A percentile compares a stretch with the other conserved stretches of the same genome.
Conservation (phyloP, 768 basidiomycete species). For the Mycena albidolilacea region DNA sequence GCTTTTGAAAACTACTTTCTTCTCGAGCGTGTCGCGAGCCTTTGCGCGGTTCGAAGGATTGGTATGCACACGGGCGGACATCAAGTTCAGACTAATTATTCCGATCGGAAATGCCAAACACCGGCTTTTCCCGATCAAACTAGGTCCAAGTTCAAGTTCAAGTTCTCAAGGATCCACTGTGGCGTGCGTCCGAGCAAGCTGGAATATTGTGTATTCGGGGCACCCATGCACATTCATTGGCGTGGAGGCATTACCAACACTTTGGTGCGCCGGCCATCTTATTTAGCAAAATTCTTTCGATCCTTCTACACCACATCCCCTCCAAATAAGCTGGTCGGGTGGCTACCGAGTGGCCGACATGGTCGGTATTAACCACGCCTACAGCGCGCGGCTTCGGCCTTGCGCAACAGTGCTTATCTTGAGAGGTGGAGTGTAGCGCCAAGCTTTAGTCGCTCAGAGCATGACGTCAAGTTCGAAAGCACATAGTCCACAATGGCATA, state of each 20-base stretch:
- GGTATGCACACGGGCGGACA: constrained; percentile 70
- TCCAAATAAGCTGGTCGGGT: not conserved
- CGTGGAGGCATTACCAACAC: not conserved
- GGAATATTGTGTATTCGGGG: not conserved
- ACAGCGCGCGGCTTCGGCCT: constrained; percentile 1
- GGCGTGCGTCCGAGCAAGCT: not conserved
- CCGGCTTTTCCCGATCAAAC: not conserved
- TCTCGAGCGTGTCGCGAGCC: constrained; percentile 61
- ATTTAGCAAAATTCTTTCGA: not conserved
- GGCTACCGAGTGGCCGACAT: not conserved
- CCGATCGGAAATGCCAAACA: not conserved
- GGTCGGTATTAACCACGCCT: constrained; percentile 16
- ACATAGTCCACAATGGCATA: not conserved
- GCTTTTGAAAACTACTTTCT: constrained; percentile 76
- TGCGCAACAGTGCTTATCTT: constrained; percentile 14
- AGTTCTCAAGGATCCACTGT: not conserved
- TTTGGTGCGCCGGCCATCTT: not conserved
- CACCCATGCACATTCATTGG: not conserved
- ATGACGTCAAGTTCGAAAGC: constrained; percentile 17
- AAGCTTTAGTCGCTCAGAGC: not conserved
- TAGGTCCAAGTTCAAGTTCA: not conserved
- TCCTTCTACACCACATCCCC: not conserved
- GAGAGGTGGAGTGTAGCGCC: not conserved
- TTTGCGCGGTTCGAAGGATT: constrained; percentile 77
- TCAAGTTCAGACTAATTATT: constrained; percentile 39